A percentile compares a stretch with the other conserved stretches of the same genome.
These are phyloP conservation scores for Fraxinus platypoda DNA, from an alignment of 305 asterid genomes.

Conservation along the genomic window DNA sequence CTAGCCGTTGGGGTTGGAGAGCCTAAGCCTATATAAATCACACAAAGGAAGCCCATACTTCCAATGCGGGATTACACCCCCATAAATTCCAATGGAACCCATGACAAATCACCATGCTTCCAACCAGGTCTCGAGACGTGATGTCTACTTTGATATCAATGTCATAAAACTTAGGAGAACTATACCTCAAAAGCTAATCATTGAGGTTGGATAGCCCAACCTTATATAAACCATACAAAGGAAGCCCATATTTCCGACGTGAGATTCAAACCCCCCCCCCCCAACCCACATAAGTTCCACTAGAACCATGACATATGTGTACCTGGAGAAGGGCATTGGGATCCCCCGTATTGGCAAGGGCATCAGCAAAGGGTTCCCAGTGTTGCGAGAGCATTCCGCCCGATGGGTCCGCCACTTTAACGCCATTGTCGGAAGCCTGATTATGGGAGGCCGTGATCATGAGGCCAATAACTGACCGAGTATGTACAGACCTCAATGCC, in stretches of 20 bases:
- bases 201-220: no score
- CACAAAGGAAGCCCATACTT: no score
- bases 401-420: constrained; percentile 78
- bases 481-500: constrained; percentile 72
- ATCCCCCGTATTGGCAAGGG: constrained; percentile 69
- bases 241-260: not conserved
- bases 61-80: no score
- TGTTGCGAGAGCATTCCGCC: constrained; percentile 93
- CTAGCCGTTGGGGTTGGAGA: no score
- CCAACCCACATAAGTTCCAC: not conserved
- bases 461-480: constrained; percentile 61
- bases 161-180: no score
- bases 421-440: constrained; percentile 68
- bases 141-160: no score
- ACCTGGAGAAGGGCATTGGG: constrained; percentile 66
- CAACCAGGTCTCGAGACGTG: no score
- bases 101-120: no score
- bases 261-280: not conserved
- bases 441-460: constrained; percentile 98
- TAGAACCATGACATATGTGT: not conserved
- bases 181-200: no score
- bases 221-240: no score
- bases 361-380: constrained; percentile 89
- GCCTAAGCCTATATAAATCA: no score
- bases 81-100: no score